A percentile compares a stretch with the other conserved stretches of the same genome.
Evolutionary conservation across 495 filamentous ascomycete species (phyloP).

Genomic region (Platismatia glauca): DNA sequence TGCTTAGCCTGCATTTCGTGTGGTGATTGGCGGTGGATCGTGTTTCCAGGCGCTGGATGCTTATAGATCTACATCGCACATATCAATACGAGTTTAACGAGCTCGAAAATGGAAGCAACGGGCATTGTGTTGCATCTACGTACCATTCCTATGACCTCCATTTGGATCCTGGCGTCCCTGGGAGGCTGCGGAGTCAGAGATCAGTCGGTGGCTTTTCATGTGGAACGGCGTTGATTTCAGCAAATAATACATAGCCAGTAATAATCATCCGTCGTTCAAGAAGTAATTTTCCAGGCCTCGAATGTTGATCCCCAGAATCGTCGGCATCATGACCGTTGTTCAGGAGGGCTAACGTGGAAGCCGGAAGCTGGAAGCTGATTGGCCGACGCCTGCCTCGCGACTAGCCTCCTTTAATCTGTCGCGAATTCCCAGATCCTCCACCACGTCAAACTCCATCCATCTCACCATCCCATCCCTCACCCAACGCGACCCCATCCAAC

Average conservation of each 20-base stretch:
- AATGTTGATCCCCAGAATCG: neutral
- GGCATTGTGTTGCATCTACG: neutral
- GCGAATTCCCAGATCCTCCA: neutral
- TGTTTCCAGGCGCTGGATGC: neutral
- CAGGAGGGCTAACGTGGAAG: neutral
- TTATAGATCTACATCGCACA: neutral
- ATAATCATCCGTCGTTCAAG: neutral
- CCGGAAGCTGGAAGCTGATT: conserved; percentile 15
- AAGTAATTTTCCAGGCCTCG: neutral
- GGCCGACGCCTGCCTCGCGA: conserved; percentile 7
- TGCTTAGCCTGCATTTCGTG: neutral
- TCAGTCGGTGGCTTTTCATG: neutral
- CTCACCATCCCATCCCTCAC: conserved; percentile 3
- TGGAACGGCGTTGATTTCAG: neutral
- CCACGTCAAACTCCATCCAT: conserved; percentile 3
- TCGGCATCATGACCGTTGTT: neutral
- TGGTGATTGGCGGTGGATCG: neutral
- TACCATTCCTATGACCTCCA: neutral
- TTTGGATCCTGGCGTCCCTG: neutral
- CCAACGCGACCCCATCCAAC: neutral
- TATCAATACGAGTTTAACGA: neutral
- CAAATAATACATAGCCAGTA: neutral
- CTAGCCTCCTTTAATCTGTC: conserved; percentile 9
- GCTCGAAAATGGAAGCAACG: neutral
- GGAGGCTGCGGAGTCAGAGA: neutral